phyloP scores from a whole-genome alignment of 129 eudicot genomes.

The Tagetes erecta region DNA sequence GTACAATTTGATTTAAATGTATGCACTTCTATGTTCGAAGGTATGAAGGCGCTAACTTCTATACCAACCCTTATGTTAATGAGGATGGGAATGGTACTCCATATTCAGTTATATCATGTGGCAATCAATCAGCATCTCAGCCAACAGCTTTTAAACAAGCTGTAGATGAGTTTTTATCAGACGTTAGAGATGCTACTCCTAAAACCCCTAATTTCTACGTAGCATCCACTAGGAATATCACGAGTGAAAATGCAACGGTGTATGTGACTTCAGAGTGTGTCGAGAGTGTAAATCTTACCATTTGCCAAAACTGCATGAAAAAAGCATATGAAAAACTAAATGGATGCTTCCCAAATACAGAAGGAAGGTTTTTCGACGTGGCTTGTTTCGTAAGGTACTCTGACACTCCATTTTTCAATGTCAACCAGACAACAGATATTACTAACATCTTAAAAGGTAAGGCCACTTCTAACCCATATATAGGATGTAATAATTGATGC shows the following conservation, averaged over 20 bases:
- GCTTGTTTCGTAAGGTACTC: slow-evolving; percentile 57
- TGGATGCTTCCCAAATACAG: slow-evolving; percentile 46
- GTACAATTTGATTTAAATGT: too few relatives aligned
- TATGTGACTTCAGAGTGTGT: slow-evolving; percentile 55
- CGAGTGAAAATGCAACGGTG: slow-evolving; percentile 33
- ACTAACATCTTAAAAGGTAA: slow-evolving; percentile 49
- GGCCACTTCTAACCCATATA: neutral
- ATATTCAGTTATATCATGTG: slow-evolving; percentile 41
- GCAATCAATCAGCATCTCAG: slow-evolving; percentile 46
- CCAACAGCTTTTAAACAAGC: slow-evolving; percentile 32
- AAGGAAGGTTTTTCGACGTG: slow-evolving; percentile 56
- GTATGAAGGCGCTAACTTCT: slow-evolving; percentile 56
- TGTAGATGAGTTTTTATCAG: slow-evolving; percentile 31
- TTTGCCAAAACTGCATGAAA: slow-evolving; percentile 51
- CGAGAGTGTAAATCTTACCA: slow-evolving; percentile 24
- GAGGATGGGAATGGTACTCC: slow-evolving; percentile 48
- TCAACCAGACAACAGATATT: slow-evolving; percentile 51
- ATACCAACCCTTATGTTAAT: slow-evolving; percentile 29
- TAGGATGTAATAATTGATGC: neutral
- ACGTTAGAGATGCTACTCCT: slow-evolving; percentile 54
- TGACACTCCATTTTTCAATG: slow-evolving; percentile 18
- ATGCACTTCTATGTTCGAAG: slow-evolving; percentile 26
- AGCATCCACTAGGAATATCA: slow-evolving; percentile 37
- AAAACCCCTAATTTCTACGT: slow-evolving; percentile 45
- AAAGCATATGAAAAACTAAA: slow-evolving; percentile 37